phyloP scores from a whole-genome alignment of 225 moss, liverwort and hornwort species.

The Lunularia cruciata region DNA sequence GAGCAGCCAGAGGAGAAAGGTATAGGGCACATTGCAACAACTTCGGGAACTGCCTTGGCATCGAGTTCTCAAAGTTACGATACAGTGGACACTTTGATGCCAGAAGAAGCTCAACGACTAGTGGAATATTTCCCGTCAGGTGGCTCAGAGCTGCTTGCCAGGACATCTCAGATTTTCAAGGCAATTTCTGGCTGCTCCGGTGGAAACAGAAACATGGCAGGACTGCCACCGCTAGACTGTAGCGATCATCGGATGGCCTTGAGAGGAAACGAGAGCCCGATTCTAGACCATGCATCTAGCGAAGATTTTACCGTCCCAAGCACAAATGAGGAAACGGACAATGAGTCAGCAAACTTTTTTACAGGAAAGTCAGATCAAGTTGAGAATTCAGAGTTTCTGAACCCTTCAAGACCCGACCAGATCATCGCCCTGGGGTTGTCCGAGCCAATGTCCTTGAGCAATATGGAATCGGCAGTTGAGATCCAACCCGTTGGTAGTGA shows the following conservation, averaged over 20 bases:
- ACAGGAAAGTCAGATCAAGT: background rate
- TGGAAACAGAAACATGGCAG: background rate
- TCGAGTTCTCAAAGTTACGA: background rate
- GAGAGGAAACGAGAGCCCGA: too few relatives aligned
- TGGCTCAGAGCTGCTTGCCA: slow-evolving; percentile 1
- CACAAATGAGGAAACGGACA: background rate
- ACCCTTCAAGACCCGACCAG: slow-evolving; percentile 14
- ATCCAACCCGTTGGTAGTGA: background rate
- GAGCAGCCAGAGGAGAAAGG: background rate
- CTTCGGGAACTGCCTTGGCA: background rate
- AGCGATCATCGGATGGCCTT: background rate
- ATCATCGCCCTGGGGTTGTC: background rate
- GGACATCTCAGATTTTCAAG: slow-evolving; percentile 6
- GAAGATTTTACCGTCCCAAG: background rate
- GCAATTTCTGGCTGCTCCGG: background rate
- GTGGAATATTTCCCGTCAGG: slow-evolving; percentile 7
- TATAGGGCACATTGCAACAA: background rate
- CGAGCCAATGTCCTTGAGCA: background rate
- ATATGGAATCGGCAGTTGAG: background rate
- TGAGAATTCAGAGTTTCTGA: background rate
- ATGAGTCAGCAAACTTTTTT: background rate
- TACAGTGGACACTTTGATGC: background rate
- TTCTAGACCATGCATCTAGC: background rate
- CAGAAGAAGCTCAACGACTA: background rate
- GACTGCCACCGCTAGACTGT: background rate